Conservation (phyloP, 2,329 filamentous ascomycete genomes). For the Seiridium cupressi region DNA sequence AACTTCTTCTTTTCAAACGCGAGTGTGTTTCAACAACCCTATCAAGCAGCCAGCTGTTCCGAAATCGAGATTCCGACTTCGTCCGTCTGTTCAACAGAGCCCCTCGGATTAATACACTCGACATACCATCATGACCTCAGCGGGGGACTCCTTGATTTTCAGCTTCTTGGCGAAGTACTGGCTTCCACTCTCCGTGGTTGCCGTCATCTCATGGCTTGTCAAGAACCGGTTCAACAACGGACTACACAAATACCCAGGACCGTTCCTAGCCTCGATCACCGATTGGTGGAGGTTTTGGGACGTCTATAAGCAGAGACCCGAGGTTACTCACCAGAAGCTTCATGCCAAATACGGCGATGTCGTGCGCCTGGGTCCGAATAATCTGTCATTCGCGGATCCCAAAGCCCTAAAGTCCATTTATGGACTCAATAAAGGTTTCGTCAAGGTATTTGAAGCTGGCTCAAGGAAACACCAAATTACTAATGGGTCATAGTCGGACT, state of each 20-base stretch:
- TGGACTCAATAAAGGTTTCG: constrained; percentile 76
- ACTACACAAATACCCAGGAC: constrained; percentile 71
- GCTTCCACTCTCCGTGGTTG: constrained; percentile 32
- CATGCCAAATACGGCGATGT: constrained; percentile 72
- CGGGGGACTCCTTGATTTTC: constrained; percentile 32
- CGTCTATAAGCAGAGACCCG: constrained; percentile 61
- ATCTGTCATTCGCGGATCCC: constrained; percentile 71
- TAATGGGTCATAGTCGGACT: constrained; percentile 58
- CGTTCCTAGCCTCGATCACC: constrained; percentile 63
- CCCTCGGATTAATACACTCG: background rate
- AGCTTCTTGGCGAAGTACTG: constrained; percentile 39
- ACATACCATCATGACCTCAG: constrained; percentile 18
- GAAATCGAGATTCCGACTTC: background rate
- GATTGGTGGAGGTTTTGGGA: constrained; percentile 76
- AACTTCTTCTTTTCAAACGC: background rate
- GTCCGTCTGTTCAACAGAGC: background rate
- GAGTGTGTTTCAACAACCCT: constrained; percentile 18
- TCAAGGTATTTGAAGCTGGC: constrained; percentile 54
- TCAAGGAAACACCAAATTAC: no score
- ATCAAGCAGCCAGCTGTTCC: background rate
- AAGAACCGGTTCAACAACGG: constrained; percentile 53
- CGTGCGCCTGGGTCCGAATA: constrained; percentile 73
- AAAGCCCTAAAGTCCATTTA: constrained; percentile 75
- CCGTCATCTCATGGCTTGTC: constrained; percentile 39
- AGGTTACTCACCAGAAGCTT: constrained; percentile 65